Evolutionary conservation across 306 rosid genomes (phyloP).

Genomic region (Betula pendula): DNA sequence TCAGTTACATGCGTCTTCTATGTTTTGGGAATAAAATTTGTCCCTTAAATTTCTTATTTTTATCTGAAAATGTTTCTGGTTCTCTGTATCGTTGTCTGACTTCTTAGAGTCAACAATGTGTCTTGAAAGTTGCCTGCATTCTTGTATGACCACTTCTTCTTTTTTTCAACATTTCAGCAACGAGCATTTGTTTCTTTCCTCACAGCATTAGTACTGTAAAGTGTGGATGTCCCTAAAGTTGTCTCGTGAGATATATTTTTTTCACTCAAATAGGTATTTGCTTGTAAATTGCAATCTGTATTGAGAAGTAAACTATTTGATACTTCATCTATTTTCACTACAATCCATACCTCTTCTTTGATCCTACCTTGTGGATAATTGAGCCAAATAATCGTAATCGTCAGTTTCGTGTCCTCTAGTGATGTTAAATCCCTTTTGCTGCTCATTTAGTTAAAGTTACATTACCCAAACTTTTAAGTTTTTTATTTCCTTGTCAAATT

Average conservation of each 20-base stretch:
- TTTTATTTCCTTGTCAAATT: not conserved
- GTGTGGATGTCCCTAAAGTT: conserved; percentile 1
- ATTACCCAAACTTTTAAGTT: not conserved
- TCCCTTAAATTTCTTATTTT: not conserved
- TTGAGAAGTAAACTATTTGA: not conserved
- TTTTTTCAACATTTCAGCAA: not conserved
- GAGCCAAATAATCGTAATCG: not conserved
- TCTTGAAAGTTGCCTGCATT: not conserved
- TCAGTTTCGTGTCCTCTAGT: not conserved
- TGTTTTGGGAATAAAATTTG: not conserved
- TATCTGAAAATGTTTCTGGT: not conserved
- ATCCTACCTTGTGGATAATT: not conserved
- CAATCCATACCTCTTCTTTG: not conserved
- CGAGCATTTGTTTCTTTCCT: not conserved
- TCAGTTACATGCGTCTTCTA: not conserved
- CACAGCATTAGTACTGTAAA: not conserved
- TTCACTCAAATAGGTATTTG: not conserved
- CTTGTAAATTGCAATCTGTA: not conserved
- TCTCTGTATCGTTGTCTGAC: not conserved
- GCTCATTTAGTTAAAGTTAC: not conserved
- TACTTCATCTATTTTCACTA: not conserved
- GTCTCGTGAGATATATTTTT: not conserved
- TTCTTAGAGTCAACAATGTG: not conserved
- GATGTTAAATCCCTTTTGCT: not conserved
- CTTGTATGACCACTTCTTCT: not conserved